Conservation (phyloP, 768 basidiomycete species). For the Phaeotremella fagi region DNA sequence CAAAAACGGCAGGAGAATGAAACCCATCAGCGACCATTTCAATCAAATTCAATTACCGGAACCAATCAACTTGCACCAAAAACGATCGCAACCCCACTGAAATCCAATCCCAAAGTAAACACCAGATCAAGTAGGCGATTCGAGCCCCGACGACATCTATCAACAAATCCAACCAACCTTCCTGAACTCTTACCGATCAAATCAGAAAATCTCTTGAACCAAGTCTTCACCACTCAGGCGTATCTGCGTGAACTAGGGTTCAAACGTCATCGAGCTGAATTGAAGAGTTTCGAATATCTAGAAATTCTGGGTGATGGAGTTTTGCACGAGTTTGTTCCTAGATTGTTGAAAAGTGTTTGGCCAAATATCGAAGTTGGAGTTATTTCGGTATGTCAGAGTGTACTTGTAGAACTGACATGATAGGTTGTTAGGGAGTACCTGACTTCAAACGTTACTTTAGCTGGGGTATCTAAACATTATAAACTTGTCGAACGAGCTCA, state of each 20-base stretch:
- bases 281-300: not conserved
- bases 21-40: no score
- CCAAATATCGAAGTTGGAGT: not conserved
- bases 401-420: no score
- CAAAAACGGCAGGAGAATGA: no score
- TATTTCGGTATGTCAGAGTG: not conserved
- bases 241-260: not conserved
- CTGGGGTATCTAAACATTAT: not conserved
- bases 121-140: no score
- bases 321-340: not conserved
- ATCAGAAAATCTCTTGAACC: not conserved
- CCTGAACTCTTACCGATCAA: not conserved
- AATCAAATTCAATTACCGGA: no score
- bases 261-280: not conserved
- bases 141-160: no score
- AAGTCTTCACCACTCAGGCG: not conserved
- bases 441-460: not conserved
- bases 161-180: no score
- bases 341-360: not conserved
- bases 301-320: not conserved
- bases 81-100: no score
- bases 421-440: not conserved
- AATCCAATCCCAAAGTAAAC: no score
- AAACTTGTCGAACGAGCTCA: not conserved
- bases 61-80: no score